Evolutionary conservation across 2,329 filamentous ascomycete genomes (phyloP).

Genomic region (Catunica adiposa): DNA sequence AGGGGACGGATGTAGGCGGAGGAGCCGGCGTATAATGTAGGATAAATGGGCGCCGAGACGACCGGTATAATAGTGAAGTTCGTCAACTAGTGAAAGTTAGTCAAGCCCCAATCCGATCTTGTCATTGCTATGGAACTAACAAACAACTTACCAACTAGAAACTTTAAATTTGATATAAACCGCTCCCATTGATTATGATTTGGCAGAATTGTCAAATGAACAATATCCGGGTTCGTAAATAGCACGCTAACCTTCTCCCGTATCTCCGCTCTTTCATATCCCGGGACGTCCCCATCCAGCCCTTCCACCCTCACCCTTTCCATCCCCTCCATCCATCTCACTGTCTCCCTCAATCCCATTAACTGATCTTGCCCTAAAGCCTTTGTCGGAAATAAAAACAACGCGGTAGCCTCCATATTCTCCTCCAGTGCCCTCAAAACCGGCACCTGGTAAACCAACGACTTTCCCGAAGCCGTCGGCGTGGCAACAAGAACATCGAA

Average conservation of each 20-base stretch:
- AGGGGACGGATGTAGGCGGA: slow-evolving; percentile 75
- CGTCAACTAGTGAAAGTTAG: slow-evolving; percentile 39
- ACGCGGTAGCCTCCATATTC: slow-evolving; percentile 60
- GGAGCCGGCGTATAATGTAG: slow-evolving; percentile 78
- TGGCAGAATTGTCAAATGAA: slow-evolving; percentile 83
- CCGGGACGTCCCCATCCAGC: slow-evolving; percentile 87
- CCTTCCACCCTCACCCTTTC: slow-evolving; percentile 71
- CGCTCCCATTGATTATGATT: slow-evolving; percentile 80
- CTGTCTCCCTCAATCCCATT: slow-evolving; percentile 69
- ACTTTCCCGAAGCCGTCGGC: slow-evolving; percentile 92
- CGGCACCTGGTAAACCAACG: slow-evolving; percentile 91
- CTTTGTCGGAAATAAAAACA: slow-evolving; percentile 98
- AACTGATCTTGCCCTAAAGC: slow-evolving; percentile 89
- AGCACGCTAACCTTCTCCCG: slow-evolving; percentile 82
- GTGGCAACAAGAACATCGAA: slow-evolving; percentile 84
- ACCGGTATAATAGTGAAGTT: slow-evolving; percentile 92
- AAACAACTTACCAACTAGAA: slow-evolving; percentile 49
- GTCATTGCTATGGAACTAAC: background rate
- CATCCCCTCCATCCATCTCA: slow-evolving; percentile 63
- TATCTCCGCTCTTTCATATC: slow-evolving; percentile 60
- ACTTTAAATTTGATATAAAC: slow-evolving; percentile 77
- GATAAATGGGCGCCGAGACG: slow-evolving; percentile 87
- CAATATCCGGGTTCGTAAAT: slow-evolving; percentile 96
- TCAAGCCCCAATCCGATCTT: slow-evolving; percentile 1
- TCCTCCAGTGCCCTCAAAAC: slow-evolving; percentile 74